Conservation (phyloP, 768 basidiomycete species). For the Rhizopogon salebrosus region DNA sequence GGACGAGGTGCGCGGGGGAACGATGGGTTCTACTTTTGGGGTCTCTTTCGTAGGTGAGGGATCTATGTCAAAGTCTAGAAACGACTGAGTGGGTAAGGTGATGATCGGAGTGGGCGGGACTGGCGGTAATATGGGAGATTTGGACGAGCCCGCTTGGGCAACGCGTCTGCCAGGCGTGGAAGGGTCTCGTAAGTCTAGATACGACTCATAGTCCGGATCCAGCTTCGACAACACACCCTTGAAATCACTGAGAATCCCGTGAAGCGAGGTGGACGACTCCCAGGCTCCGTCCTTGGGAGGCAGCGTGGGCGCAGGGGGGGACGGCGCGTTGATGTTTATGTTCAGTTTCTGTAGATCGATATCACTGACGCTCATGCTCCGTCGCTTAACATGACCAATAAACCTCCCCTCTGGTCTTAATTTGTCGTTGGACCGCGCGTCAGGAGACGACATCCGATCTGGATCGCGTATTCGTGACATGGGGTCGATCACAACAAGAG, state of each 20-base stretch:
- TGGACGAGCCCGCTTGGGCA: slow-evolving; percentile 12
- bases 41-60: slow-evolving; percentile 45
- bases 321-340: slow-evolving; percentile 12
- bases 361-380: slow-evolving; percentile 73
- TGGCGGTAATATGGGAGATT: slow-evolving; percentile 15
- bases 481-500: slow-evolving; percentile 54
- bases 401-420: slow-evolving; percentile 21
- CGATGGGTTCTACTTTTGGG: slow-evolving; percentile 25
- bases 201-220: slow-evolving; percentile 46
- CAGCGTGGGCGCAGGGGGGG: slow-evolving; percentile 33
- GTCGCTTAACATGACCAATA: slow-evolving; percentile 41
- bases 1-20: slow-evolving; percentile 26
- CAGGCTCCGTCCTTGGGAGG: slow-evolving; percentile 32
- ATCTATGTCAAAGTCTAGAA: slow-evolving; percentile 12
- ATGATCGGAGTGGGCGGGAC: slow-evolving; percentile 18
- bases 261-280: slow-evolving; percentile 41
- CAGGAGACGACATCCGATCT: slow-evolving; percentile 26
- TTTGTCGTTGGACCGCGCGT: slow-evolving; percentile 24
- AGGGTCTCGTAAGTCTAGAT: slow-evolving; percentile 63
- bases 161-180: slow-evolving; percentile 49
- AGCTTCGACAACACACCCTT: slow-evolving; percentile 66
- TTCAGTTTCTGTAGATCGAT: slow-evolving; percentile 48
- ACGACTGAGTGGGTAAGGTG: slow-evolving; percentile 18
- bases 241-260: slow-evolving; percentile 68
- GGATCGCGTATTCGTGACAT: slow-evolving; percentile 36